Conservation (phyloP, 2,329 filamentous ascomycete genomes). For the Cordyceps farinosa region DNA sequence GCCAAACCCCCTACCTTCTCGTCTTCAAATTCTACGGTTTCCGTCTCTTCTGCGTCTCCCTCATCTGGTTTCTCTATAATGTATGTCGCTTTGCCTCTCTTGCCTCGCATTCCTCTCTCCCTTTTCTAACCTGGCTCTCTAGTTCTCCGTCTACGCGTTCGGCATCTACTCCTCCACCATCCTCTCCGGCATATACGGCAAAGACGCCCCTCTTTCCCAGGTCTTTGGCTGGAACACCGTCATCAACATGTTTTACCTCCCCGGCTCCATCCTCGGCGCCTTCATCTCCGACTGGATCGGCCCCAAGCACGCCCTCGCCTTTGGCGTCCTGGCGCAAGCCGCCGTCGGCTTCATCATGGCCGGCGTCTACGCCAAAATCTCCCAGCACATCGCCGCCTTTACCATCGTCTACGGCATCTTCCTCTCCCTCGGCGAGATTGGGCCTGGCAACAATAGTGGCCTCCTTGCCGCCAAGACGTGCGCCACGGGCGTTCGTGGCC, state of each 20-base stretch:
- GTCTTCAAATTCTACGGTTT: slow-evolving; percentile 67
- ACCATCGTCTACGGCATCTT: slow-evolving; percentile 39
- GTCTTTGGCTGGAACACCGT: slow-evolving; percentile 85
- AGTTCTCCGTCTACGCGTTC: slow-evolving; percentile 81
- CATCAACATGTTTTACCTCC: slow-evolving; percentile 85
- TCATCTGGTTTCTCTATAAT: slow-evolving; percentile 85
- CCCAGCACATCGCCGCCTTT: slow-evolving; percentile 42
- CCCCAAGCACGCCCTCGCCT: slow-evolving; percentile 67
- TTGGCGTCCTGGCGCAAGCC: slow-evolving; percentile 69
- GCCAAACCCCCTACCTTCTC: slow-evolving; percentile 52
- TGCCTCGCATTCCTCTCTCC: too few relatives aligned
- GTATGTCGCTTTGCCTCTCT: slow-evolving; percentile 34
- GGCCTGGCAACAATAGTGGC: slow-evolving; percentile 89
- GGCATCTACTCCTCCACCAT: slow-evolving; percentile 80
- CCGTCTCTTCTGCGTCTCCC: slow-evolving; percentile 62
- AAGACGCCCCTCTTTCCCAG: slow-evolving; percentile 62
- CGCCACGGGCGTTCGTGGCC: slow-evolving; percentile 82
- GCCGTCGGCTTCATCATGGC: slow-evolving; percentile 87
- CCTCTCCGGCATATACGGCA: slow-evolving; percentile 60
- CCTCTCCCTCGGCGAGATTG: slow-evolving; percentile 49
- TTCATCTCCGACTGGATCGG: slow-evolving; percentile 76
- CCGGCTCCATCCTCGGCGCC: slow-evolving; percentile 74
- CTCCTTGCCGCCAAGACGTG: slow-evolving; percentile 82
- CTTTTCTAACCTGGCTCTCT: not conserved
- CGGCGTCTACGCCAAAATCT: slow-evolving; percentile 67